Evolutionary conservation across 768 basidiomycete species (phyloP).

Genomic region (Sporobolomyces pararoseus): DNA sequence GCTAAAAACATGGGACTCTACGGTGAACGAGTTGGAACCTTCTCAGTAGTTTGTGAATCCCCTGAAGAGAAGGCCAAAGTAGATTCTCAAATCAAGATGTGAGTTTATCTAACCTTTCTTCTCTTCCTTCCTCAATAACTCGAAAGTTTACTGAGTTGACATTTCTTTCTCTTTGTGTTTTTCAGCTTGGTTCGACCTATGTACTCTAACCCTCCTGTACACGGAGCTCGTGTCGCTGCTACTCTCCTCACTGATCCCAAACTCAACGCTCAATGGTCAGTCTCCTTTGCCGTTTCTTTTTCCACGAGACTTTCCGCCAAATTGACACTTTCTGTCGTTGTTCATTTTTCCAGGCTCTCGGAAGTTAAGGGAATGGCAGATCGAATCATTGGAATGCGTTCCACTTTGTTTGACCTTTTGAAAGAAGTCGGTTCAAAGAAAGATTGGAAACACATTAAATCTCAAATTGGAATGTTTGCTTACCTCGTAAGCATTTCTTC

Average conservation of each 20-base stretch:
- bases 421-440: constrained; percentile 81
- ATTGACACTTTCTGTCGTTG: too few species aligned
- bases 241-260: constrained; percentile 71
- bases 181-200: constrained; percentile 75
- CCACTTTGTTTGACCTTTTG: constrained; percentile 68
- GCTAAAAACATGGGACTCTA: constrained; percentile 97
- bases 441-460: constrained; percentile 90
- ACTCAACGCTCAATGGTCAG: constrained; percentile 84
- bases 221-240: constrained; percentile 84
- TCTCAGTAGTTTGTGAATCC: constrained; percentile 69
- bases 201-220: constrained; percentile 92
- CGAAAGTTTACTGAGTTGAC: constrained; percentile 19
- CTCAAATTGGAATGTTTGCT: constrained; percentile 93
- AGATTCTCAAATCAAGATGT: constrained; percentile 86
- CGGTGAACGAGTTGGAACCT: constrained; percentile 88
- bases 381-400: constrained; percentile 87
- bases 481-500: constrained; percentile 29
- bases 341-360: constrained; percentile 26
- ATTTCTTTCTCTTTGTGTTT: too few species aligned
- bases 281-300: neutral
- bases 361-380: constrained; percentile 91
- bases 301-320: too few species aligned
- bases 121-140: too few species aligned
- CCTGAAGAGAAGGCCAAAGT: constrained; percentile 73
- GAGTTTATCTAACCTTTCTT: too few species aligned